Base-by-base conservation (phyloP, 2,329 filamentous ascomycete genomes). In the Diaporthe aspalathi region DNA sequence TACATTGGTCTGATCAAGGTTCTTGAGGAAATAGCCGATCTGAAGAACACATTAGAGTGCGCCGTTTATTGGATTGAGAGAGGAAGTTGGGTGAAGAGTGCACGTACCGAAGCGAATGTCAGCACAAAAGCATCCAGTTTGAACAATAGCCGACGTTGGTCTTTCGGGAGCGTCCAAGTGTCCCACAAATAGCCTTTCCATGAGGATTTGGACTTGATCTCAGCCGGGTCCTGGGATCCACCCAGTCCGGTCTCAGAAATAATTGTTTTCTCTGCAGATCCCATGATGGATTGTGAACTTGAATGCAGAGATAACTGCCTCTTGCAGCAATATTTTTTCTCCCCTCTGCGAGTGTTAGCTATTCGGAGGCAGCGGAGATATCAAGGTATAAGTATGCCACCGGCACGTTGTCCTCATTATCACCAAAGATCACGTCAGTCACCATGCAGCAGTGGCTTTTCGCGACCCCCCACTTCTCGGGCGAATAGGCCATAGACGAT, bases 141-240 rank as follows among this genome's bases (percentile, higher is more conserved):
- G 76, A 80, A 79, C 8, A 81, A 73, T 20, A 81, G 72, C 68
- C 75, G 73, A 8, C 79, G 78, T 73, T 81, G 76, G 32, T 80
- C 77, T 8, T 73, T 67, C 0, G 80, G 78, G 14, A 80, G 74
- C 56, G 80, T 79, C 77, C 77, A 80, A 0, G 79, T 79, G 70
- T 81, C 79, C 81, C 81, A 83, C 14, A 83, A 53, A 68, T 80
- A 80, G 11, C 80, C 78, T 45, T 80, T 81, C 81, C 81, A 83
- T 1, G 78, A 79, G 20, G 71, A 75, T 16, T 74, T 45, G 0
- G 74, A 73, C 62, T 77, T 71, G 20, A 63, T 73, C 17, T 74
- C 67, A 9, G 76, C 62, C 45, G 73, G 62, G 5, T 74, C 73
- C 20, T 71, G 70, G 17, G 70, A 72, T n/a, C 17, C 40, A 20